Percentiles rank a stretch among this genome's conserved stretches.
Evolutionary conservation across 371 early-diverging fungal genomes (phyloP).

Genomic region (Coemansia sp.): DNA sequence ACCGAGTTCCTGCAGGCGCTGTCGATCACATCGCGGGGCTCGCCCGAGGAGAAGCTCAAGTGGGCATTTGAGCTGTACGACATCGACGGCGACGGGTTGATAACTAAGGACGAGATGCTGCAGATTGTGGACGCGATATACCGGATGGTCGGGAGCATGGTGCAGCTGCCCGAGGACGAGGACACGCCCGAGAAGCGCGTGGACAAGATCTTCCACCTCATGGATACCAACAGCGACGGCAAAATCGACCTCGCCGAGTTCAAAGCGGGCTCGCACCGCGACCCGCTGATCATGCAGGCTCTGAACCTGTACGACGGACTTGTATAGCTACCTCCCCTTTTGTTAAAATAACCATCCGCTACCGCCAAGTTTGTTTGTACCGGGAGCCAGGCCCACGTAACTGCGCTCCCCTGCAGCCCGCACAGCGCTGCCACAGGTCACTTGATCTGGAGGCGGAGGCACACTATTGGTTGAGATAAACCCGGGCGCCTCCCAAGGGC

Average conservation of each 20-base stretch:
- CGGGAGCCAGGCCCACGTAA: not conserved
- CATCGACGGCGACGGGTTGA: constrained; percentile 85
- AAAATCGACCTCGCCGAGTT: constrained; percentile 81
- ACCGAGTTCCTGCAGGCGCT: constrained; percentile 90
- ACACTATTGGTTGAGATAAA: constrained; percentile 12
- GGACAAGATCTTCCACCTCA: constrained; percentile 82
- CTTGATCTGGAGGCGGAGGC: constrained; percentile 3
- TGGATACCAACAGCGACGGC: constrained; percentile 88
- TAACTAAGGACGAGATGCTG: constrained; percentile 87
- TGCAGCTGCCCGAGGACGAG: constrained; percentile 86
- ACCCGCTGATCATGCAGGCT: constrained; percentile 87
- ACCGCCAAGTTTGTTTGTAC: not conserved
- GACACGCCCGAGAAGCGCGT: constrained; percentile 92
- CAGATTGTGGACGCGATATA: constrained; percentile 90
- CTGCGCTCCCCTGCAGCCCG: not conserved
- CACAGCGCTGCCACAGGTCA: not conserved
- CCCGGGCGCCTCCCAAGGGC: not conserved
- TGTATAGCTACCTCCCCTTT: constrained; percentile 52
- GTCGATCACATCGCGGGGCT: constrained; percentile 81
- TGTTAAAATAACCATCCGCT: not conserved
- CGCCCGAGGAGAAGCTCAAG: constrained; percentile 82
- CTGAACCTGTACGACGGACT: constrained; percentile 84
- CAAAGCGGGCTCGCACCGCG: constrained; percentile 83
- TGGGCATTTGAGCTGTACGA: constrained; percentile 86
- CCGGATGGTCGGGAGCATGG: constrained; percentile 90